phyloP scores from a whole-genome alignment of 1,284 basidiomycete species.

The Schizophyllum amplum region DNA sequence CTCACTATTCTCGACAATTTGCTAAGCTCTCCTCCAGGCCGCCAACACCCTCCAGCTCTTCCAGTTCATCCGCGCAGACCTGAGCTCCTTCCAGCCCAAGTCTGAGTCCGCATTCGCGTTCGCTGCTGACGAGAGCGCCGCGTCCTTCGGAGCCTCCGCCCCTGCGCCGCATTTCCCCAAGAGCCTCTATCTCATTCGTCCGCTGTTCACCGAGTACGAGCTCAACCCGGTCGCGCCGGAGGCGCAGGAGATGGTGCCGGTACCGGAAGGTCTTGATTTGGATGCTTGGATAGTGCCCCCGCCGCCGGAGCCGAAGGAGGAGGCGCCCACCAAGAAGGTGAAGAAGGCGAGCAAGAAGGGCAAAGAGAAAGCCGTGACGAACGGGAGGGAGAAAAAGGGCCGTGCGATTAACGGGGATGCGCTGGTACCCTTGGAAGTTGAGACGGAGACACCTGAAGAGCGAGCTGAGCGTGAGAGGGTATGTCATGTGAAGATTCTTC shows the following conservation, averaged over 20 bases:
- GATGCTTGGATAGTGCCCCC: slow-evolving; percentile 78
- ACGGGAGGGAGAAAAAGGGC: slow-evolving; percentile 27
- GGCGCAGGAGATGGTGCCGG: slow-evolving; percentile 75
- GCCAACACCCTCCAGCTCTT: slow-evolving; percentile 78
- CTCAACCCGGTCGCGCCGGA: slow-evolving; percentile 78
- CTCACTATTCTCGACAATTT: background rate
- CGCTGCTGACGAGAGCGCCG: slow-evolving; percentile 28
- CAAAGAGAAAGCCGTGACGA: slow-evolving; percentile 29
- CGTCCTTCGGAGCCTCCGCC: slow-evolving; percentile 27
- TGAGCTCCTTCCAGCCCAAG: slow-evolving; percentile 50
- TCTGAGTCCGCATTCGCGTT: slow-evolving; percentile 24
- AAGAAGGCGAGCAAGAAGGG: slow-evolving; percentile 44
- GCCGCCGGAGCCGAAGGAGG: slow-evolving; percentile 28
- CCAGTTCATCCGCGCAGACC: slow-evolving; percentile 73
- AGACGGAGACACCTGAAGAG: slow-evolving; percentile 48
- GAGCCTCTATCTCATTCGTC: slow-evolving; percentile 81
- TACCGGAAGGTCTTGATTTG: slow-evolving; percentile 83
- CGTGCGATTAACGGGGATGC: slow-evolving; percentile 24
- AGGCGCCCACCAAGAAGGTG: slow-evolving; percentile 32
- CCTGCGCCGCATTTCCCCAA: slow-evolving; percentile 62
- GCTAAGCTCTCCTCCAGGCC: slow-evolving; percentile 38
- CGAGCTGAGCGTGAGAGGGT: slow-evolving; percentile 52
- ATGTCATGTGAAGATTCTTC: slow-evolving; percentile 17
- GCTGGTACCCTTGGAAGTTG: slow-evolving; percentile 25
- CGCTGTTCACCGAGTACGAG: slow-evolving; percentile 75